These are phyloP conservation scores for Clavispora carvajalis DNA, from an alignment of 805 yeast species.

Conservation along the genomic window DNA sequence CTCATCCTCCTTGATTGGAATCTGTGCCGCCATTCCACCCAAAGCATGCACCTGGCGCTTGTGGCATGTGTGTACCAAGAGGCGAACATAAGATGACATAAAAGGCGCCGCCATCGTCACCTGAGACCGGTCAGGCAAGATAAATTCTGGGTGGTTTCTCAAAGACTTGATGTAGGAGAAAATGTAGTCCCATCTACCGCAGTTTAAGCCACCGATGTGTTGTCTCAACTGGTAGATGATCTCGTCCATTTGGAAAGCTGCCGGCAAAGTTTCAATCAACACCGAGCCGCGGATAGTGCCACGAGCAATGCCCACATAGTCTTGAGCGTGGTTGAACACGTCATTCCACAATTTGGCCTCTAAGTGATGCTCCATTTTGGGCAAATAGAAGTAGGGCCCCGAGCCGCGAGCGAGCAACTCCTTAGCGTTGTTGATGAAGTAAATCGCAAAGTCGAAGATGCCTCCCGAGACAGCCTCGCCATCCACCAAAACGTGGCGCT, in stretches of 20 bases:
- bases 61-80: slow-evolving; percentile 70
- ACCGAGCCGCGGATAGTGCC: slow-evolving; percentile 21
- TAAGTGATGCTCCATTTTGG: slow-evolving; percentile 20
- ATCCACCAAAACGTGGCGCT: slow-evolving; percentile 16
- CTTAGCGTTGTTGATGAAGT: slow-evolving; percentile 17
- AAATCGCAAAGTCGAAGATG: slow-evolving; percentile 18
- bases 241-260: slow-evolving; percentile 22
- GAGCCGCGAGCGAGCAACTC: slow-evolving; percentile 12
- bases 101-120: slow-evolving; percentile 80
- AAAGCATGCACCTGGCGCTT: slow-evolving; percentile 77
- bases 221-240: slow-evolving; percentile 17
- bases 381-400: slow-evolving; percentile 20
- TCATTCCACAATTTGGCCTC: slow-evolving; percentile 21
- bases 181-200: slow-evolving; percentile 23
- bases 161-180: slow-evolving; percentile 18
- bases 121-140: slow-evolving; percentile 74
- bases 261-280: slow-evolving; percentile 19
- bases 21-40: slow-evolving; percentile 91
- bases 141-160: slow-evolving; percentile 40
- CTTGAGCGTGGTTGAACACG: slow-evolving; percentile 18
- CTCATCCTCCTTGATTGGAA: slow-evolving; percentile 70
- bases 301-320: slow-evolving; percentile 12
- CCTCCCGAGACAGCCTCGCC: slow-evolving; percentile 18
- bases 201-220: slow-evolving; percentile 18
- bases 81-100: slow-evolving; percentile 72